Evolutionary conservation across 352 stramenopile genomes (phyloP).

Genomic region (Blastocystis sp.): DNA sequence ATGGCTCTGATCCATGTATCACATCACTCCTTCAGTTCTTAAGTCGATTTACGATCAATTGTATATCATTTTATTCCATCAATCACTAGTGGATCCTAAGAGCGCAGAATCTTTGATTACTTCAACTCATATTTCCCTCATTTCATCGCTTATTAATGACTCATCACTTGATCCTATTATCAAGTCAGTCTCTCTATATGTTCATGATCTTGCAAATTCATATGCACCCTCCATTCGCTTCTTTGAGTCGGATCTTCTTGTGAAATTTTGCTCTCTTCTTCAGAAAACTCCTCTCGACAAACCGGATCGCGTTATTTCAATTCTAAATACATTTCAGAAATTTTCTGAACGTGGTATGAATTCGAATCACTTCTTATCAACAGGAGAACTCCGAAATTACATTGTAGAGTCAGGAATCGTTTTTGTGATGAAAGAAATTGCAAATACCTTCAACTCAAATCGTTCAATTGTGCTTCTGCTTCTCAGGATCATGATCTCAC

Average conservation of each 20-base stretch:
- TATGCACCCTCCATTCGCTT: background rate
- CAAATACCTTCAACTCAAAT: background rate
- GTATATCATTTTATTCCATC: background rate
- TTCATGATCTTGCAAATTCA: background rate
- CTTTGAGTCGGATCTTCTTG: background rate
- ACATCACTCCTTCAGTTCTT: background rate
- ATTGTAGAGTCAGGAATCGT: background rate
- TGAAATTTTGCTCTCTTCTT: background rate
- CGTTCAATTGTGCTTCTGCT: background rate
- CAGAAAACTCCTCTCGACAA: background rate
- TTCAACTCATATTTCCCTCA: background rate
- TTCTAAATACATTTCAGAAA: background rate
- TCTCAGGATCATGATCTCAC: background rate
- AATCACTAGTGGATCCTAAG: background rate
- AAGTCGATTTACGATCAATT: background rate
- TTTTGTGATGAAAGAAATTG: background rate
- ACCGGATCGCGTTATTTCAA: background rate
- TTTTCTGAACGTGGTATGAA: background rate
- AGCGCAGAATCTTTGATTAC: background rate
- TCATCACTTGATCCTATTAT: background rate
- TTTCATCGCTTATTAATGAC: background rate
- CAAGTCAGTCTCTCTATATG: background rate
- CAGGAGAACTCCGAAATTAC: background rate
- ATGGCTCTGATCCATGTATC: background rate
- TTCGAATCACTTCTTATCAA: background rate